Percentiles rank a stretch among this genome's conserved stretches.
Conservation (phyloP, 1,139 yeast genomes). For the Magnusiomyces ingens region DNA sequence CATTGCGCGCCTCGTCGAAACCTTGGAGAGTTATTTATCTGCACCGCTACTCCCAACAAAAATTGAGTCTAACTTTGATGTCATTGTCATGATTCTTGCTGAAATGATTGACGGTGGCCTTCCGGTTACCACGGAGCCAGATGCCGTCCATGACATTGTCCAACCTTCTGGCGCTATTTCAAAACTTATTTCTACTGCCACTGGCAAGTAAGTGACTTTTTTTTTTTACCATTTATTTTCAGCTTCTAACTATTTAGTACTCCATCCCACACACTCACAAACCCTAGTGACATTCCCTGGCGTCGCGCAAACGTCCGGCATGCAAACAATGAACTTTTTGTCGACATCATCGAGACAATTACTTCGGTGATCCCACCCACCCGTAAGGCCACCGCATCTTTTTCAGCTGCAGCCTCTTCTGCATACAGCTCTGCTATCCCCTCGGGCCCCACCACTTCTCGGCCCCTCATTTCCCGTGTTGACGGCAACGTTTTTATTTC, state of each 20-base stretch:
- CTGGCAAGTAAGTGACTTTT: slow-evolving; percentile 5
- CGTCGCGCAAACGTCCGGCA: slow-evolving; percentile 57
- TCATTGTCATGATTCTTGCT: slow-evolving; percentile 51
- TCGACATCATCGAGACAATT: slow-evolving; percentile 63
- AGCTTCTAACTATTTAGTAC: neutral
- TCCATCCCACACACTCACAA: neutral
- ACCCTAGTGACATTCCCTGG: slow-evolving; percentile 53
- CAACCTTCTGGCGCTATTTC: slow-evolving; percentile 42
- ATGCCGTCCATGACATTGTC: slow-evolving; percentile 60
- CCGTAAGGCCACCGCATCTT: slow-evolving; percentile 25
- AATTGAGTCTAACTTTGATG: slow-evolving; percentile 59
- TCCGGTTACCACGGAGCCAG: slow-evolving; percentile 68
- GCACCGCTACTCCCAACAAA: slow-evolving; percentile 50
- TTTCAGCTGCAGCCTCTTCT: slow-evolving; percentile 25
- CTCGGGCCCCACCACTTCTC: slow-evolving; percentile 16
- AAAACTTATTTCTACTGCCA: slow-evolving; percentile 21
- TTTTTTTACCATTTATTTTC: neutral
- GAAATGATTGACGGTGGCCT: slow-evolving; percentile 74
- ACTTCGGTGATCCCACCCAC: slow-evolving; percentile 38
- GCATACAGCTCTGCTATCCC: slow-evolving; percentile 14
- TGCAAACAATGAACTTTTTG: slow-evolving; percentile 72
- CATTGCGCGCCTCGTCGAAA: slow-evolving; percentile 44
- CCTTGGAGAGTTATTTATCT: slow-evolving; percentile 54
- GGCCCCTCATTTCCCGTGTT: slow-evolving; percentile 52
- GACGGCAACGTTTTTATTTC: slow-evolving; percentile 59